phyloP scores from a whole-genome alignment of 345 rosid species.

The Anastatica hierochuntica region DNA sequence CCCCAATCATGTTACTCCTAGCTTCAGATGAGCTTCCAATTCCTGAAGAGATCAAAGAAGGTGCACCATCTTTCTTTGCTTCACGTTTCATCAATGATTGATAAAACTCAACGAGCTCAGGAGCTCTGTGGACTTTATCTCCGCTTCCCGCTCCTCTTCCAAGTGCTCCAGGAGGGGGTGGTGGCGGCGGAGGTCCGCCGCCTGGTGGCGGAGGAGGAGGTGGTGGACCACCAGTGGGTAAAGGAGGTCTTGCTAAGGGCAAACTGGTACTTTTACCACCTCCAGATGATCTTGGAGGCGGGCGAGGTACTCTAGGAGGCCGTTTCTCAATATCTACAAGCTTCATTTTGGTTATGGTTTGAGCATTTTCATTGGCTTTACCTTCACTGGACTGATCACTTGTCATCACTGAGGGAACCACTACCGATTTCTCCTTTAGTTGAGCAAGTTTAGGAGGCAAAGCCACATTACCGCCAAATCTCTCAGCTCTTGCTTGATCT shows the following conservation, averaged over 20 bases:
- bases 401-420: conserved; percentile 15
- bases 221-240: conserved; percentile 37
- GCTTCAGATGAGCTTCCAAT: conserved; percentile 60
- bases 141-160: conserved; percentile 66
- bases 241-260: conserved; percentile 38
- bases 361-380: conserved; percentile 42
- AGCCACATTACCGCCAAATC: conserved; percentile 44
- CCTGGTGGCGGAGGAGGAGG: conserved; percentile 48
- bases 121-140: conserved; percentile 85
- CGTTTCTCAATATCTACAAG: conserved; percentile 72
- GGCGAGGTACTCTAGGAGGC: conserved; percentile 68
- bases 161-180: conserved; percentile 85
- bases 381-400: conserved; percentile 35
- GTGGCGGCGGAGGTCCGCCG: conserved; percentile 55
- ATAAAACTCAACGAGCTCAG: conserved; percentile 92
- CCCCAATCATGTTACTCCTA: conserved; percentile 93
- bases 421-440: conserved; percentile 52
- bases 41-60: conserved; percentile 56
- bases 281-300: conserved; percentile 71
- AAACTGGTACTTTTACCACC: conserved; percentile 19
- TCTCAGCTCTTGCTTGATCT: conserved; percentile 64
- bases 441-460: conserved; percentile 74
- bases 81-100: conserved; percentile 95
- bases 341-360: conserved; percentile 52
- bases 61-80: conserved; percentile 71